Base-by-base conservation (phyloP, 2,329 filamentous ascomycete genomes). In the Talaromyces sp. region DNA sequence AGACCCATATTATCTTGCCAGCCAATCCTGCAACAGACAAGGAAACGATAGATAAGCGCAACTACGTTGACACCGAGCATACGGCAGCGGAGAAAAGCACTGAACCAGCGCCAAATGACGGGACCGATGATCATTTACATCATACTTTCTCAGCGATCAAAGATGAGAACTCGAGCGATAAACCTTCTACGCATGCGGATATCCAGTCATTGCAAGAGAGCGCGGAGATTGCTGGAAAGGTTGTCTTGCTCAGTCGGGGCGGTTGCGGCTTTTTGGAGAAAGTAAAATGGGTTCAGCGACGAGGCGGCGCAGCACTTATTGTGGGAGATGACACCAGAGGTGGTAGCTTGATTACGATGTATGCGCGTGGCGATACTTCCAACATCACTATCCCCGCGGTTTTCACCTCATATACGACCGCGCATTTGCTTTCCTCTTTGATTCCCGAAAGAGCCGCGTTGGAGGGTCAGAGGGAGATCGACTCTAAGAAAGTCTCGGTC, bases 211-310 rank as follows among this genome's bases (percentile, higher is more conserved):
- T 97, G 67, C 93, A 97, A 77, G 92, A 97, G 78, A 88, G 88
- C 62, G 93, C 94, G 24, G 94, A 98, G 75, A 98, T 99, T 68
- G 85, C 89, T 37, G 95, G 95, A 69, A 98, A 97, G 78, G 87
- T 99, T 57, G 95, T 96, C 2, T 82, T 99, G 61, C 83, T 99
- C 64, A 96, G 92, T 76, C 88, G 95, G 63, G 95, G 95, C 65
- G 95, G 94, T 8, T 99, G 95, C 77, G 95, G 95, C 5, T 99
- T 99, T 76, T 79, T 97, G 66, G 94, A 98, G 75, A 99, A 99
- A 78, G 92, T 95, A 68, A 94, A 96, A 81, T 99, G 95, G 95
- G 92, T 91, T 13, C 95, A 99, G 76, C 86, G 93, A 67, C 87
- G 95, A 73, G 95, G 95, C 27, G 95, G 90, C 22, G 85, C 93